Evolutionary conservation across 1,284 basidiomycete species (phyloP).

Genomic region (Coniferiporia sulphurascens): DNA sequence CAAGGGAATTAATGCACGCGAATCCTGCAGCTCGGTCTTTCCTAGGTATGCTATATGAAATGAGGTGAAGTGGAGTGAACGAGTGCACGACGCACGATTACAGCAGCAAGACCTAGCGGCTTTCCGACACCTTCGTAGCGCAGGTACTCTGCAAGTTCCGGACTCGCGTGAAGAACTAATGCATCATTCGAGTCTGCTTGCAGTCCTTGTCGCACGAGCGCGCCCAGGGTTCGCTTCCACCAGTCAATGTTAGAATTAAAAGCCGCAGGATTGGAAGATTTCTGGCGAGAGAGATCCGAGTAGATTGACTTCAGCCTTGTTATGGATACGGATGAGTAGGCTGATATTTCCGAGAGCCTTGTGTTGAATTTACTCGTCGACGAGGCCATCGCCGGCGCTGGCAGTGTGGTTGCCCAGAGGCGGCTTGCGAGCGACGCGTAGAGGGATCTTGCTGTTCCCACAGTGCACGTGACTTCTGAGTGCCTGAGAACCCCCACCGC

Average conservation of each 20-base stretch:
- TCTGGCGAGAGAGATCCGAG: conserved; percentile 82
- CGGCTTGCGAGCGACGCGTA: not conserved
- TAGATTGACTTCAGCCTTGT: conserved; percentile 80
- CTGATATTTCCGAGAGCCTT: conserved; percentile 34
- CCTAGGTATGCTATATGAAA: conserved; percentile 33
- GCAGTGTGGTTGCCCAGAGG: not conserved
- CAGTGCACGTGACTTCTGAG: not conserved
- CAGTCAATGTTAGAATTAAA: conserved; percentile 81
- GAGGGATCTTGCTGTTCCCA: not conserved
- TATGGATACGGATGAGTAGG: conserved; percentile 47
- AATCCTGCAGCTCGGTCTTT: conserved; percentile 59
- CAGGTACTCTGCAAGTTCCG: conserved; percentile 54
- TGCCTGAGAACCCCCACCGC: not conserved
- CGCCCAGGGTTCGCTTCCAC: conserved; percentile 76
- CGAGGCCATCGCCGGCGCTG: not conserved
- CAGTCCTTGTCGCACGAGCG: conserved; percentile 55
- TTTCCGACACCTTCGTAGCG: conserved; percentile 69
- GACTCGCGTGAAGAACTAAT: conserved; percentile 63
- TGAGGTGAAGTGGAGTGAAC: conserved; percentile 16
- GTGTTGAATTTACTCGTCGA: conserved; percentile 1
- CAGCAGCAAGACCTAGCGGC: conserved; percentile 76
- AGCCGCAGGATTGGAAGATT: conserved; percentile 77
- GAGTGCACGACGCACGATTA: conserved; percentile 59
- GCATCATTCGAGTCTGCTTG: conserved; percentile 44
- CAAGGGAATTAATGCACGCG: conserved; percentile 45